Evolutionary conservation across 495 filamentous ascomycete genomes (phyloP), one percentile per base, ranked within the genome.

Genomic region (Lentithecium fluviatile): DNA sequence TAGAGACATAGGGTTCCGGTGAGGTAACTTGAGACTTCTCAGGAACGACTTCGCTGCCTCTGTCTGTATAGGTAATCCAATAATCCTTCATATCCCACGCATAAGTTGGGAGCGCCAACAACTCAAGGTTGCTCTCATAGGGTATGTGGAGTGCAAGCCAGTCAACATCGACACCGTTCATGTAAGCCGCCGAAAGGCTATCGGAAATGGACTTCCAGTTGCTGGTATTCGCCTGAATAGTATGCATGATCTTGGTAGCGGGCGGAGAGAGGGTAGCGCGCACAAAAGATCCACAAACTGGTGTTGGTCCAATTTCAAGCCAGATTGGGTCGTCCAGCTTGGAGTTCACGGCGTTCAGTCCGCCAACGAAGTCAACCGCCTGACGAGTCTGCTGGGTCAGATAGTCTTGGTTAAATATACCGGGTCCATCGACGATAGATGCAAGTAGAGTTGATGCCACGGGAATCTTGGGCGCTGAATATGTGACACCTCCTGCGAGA

Each of bases 391-490:
- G 29, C 29, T 32, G 4, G 4, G 29, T 10, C 4, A 32, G 29
- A 10, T 32, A 32, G 29, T 32, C 29, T 32, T 32, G 29, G 64
- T 92, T 81, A 62, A 95, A 91, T 24, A 85, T 73, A 60, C 89
- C 82, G 15, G 88, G 79, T 32, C 82, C 83, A 64, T 90, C 24
- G 86, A 10, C 80, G 74, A 47, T 78, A 77, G 17, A 94, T 78
- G 62, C 93, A 94, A 29, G 26, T 68, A 17, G 77, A 65, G 8
- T 71, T 45, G 29, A 71, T 38, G 29, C 8, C 38, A 20, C 37
- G 3, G 69, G 67, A 26, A 71, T 62, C 15, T 17, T 47, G 1
- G 68, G 65, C 25, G 36, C 24, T 11, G 10, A 25, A 52, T 53
- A 67, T 21, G 24, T 56, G 0, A 63, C 48, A 17, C 54, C 49